A percentile compares a stretch with the other conserved stretches of the same genome.
Evolutionary conservation across 2,329 filamentous ascomycete genomes (phyloP).

Genomic region (Microascus cirrosus): DNA sequence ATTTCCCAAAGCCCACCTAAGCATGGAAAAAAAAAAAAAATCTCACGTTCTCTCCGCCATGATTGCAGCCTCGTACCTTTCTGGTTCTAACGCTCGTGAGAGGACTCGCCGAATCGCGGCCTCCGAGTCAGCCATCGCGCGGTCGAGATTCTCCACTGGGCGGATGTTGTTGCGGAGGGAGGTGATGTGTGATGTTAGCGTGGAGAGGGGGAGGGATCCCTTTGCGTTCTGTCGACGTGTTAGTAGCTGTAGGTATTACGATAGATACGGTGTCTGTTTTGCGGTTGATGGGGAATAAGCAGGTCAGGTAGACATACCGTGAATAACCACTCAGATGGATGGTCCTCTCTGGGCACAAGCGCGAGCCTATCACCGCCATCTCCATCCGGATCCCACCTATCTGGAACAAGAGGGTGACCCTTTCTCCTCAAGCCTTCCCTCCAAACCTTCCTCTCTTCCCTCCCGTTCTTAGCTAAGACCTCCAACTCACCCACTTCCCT

Average conservation of each 20-base stretch:
- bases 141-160: constrained; percentile 40
- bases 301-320: constrained; percentile 13
- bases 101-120: constrained; percentile 38
- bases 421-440: constrained; percentile 35
- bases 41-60: constrained; percentile 21
- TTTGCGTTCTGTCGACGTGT: constrained; percentile 18
- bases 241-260: background rate
- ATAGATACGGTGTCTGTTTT: too few species aligned
- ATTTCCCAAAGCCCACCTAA: background rate
- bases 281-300: background rate
- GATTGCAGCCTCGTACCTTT: constrained; percentile 35
- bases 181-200: constrained; percentile 31
- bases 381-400: constrained; percentile 1
- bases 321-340: constrained; percentile 13
- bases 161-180: constrained; percentile 42
- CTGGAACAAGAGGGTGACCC: constrained; percentile 13
- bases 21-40: background rate
- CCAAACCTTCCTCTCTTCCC: constrained; percentile 38
- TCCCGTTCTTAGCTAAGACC: constrained; percentile 43
- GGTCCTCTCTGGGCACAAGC: constrained; percentile 27
- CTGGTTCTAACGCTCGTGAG: constrained; percentile 29
- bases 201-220: background rate
- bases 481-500: constrained; percentile 37
- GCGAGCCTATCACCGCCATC: constrained; percentile 16
- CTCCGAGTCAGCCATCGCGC: constrained; percentile 33